These are phyloP conservation scores for Gliomastix tumulicola DNA, from an alignment of 2,329 filamentous ascomycete species.

Conservation along the genomic window DNA sequence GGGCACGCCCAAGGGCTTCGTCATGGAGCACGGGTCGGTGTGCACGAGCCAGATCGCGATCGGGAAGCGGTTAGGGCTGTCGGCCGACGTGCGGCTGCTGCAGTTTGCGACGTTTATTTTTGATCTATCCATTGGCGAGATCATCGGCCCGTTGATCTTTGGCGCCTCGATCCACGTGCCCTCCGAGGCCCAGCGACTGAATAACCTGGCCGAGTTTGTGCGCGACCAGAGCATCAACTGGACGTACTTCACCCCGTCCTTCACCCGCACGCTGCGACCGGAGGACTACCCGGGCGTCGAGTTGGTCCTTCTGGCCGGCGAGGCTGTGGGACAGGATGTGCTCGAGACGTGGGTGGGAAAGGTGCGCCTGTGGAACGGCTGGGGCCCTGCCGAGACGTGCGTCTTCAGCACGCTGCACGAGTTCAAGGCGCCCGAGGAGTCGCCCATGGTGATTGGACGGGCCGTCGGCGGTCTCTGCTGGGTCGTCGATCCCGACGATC, in stretches of 20 bases:
- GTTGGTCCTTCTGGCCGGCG: constrained; percentile 6
- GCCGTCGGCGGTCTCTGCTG: constrained; percentile 6
- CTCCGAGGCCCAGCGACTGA: neutral
- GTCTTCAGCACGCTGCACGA: constrained; percentile 4
- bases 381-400: constrained; percentile 11
- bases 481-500: constrained; percentile 6
- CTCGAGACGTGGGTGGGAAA: constrained; percentile 8
- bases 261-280: constrained; percentile 1
- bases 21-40: constrained; percentile 5
- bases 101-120: constrained; percentile 2
- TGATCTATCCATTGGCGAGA: constrained; percentile 2
- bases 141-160: neutral
- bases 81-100: constrained; percentile 1
- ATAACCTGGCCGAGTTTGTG: neutral
- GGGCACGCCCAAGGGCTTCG: constrained; percentile 8
- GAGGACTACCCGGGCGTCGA: constrained; percentile 1
- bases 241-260: constrained; percentile 1
- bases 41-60: neutral
- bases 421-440: neutral
- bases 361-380: constrained; percentile 4
- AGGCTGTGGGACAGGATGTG: constrained; percentile 7
- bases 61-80: neutral
- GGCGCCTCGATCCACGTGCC: constrained; percentile 1
- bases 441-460: constrained; percentile 3
- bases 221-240: neutral